phyloP scores from a whole-genome alignment of 1,284 basidiomycete species.

The Retiboletus flavoniger region DNA sequence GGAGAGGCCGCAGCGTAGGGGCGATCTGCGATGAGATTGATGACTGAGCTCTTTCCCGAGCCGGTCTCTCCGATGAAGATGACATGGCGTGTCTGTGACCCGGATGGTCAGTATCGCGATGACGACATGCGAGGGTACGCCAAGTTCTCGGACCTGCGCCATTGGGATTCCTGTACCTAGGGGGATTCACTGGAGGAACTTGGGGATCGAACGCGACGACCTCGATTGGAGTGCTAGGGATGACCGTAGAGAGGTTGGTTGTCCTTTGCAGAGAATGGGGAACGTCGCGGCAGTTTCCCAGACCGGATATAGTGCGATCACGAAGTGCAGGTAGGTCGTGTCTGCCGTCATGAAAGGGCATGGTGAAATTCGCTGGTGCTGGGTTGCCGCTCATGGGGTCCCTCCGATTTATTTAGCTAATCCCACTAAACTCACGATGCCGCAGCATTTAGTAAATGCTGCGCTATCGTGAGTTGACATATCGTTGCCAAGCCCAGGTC shows the following conservation, averaged over 20 bases:
- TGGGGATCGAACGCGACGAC: not conserved
- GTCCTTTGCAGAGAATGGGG: not conserved
- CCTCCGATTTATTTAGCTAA: too few relatives aligned
- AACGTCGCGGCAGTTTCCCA: not conserved
- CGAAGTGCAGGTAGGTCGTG: not conserved
- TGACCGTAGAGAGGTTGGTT: not conserved
- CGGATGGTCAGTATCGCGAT: not conserved
- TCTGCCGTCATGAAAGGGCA: slow-evolving; percentile 3
- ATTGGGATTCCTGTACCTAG: not conserved
- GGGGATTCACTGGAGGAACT: not conserved
- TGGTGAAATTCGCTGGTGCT: not conserved
- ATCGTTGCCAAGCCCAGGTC: too few relatives aligned
- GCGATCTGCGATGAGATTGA: slow-evolving; percentile 25
- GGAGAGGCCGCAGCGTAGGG: slow-evolving; percentile 10
- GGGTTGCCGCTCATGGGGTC: not conserved
- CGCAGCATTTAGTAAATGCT: not conserved
- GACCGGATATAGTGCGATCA: not conserved
- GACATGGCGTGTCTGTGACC: slow-evolving; percentile 21
- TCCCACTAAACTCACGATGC: too few relatives aligned
- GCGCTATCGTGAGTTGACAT: not conserved
- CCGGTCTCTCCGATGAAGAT: slow-evolving; percentile 32
- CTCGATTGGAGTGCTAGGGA: not conserved
- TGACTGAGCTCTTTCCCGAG: slow-evolving; percentile 29
- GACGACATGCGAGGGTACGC: not conserved
- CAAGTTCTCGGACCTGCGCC: slow-evolving; percentile 12